These are phyloP conservation scores for Panaeolus cyanescens DNA, from an alignment of 768 basidiomycete species.

Conservation along the genomic window DNA sequence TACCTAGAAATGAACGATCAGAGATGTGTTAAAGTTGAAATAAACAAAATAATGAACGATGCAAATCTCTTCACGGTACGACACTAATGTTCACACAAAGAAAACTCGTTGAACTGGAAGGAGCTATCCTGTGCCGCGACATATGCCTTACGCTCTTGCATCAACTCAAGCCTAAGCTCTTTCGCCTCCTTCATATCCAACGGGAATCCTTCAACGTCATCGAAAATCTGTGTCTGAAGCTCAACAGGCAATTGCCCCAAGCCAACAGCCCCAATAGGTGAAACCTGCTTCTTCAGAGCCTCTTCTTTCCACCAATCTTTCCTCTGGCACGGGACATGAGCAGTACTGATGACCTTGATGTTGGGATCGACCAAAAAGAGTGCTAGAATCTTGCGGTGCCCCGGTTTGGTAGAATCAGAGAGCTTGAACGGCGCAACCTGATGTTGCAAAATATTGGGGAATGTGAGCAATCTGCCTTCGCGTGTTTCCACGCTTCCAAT, in stretches of 20 bases:
- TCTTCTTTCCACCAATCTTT: slow-evolving; percentile 31
- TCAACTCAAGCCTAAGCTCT: slow-evolving; percentile 27
- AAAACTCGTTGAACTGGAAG: slow-evolving; percentile 5
- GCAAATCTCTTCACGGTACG: no score
- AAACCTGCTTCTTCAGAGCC: slow-evolving; percentile 4
- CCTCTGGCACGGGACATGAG: slow-evolving; percentile 31
- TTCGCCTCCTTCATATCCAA: slow-evolving; percentile 28
- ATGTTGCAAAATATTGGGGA: slow-evolving; percentile 45
- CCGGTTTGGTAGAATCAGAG: slow-evolving; percentile 36
- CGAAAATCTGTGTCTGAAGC: slow-evolving; percentile 15
- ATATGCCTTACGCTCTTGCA: slow-evolving; percentile 31
- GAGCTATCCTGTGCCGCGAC: slow-evolving; percentile 9
- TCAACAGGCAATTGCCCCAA: slow-evolving; percentile 12
- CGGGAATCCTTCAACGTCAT: slow-evolving; percentile 19
- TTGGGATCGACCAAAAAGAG: slow-evolving; percentile 43
- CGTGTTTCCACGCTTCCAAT: slow-evolving; percentile 34
- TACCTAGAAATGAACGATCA: no score
- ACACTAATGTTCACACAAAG: neutral
- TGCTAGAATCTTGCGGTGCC: slow-evolving; percentile 43
- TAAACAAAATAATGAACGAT: no score
- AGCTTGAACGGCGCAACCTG: slow-evolving; percentile 39
- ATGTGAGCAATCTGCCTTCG: slow-evolving; percentile 37
- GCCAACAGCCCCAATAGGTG: slow-evolving; percentile 7
- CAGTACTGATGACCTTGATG: slow-evolving; percentile 27
- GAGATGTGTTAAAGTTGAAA: no score